Base-by-base conservation (phyloP, 2,329 filamentous ascomycete species). In the Byssochlamys sp. region DNA sequence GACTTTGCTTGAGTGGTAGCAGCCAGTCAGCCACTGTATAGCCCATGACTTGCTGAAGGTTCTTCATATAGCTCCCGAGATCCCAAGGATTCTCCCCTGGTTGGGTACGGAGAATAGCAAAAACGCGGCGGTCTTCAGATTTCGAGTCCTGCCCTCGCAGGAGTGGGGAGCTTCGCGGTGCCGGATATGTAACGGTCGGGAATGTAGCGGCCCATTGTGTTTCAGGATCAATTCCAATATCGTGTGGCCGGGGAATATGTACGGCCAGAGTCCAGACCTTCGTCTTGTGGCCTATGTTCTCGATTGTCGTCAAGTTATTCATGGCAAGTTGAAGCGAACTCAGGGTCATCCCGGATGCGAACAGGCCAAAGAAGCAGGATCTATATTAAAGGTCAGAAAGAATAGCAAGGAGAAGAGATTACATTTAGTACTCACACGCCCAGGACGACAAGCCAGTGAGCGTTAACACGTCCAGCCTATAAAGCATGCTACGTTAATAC, bases 1-100 rank as follows among this genome's bases (percentile, higher is more conserved):
- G 92, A 3, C 88, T 90, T 59, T 82, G 80, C 57, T 79, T 83
- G 33, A 95, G 70, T 0, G 92, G 92, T 1, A 96, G 73, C 11
- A 96, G 67, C 91, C 91, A 97, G 59, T 96, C 88, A 12, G 86
- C 60, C 1, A 85, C 62, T 24, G 75, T 82, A 52, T 81, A 74
- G 0, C 92, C 92, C 85, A 99, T 90, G 26, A 96, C 83, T 12
- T 86, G 81, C 62, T 84, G 83, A 75, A 91, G 86, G 67, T 97
- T 97, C 28, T 78, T 74, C 60, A 81, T 78, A 7, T 75, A 74
- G 29, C 71, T 76, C 1, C 88, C 89, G 0, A 94, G 76, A 65
- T 95, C 84, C 85, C 90, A 99, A 0, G 90, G 90, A 63, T 96
- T 96, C 64, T 94, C 86, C 9, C 89, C 86, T 0, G 83, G 80